Evolutionary conservation across 305 asterid genomes (phyloP).

Genomic region (Rubia balearica): DNA sequence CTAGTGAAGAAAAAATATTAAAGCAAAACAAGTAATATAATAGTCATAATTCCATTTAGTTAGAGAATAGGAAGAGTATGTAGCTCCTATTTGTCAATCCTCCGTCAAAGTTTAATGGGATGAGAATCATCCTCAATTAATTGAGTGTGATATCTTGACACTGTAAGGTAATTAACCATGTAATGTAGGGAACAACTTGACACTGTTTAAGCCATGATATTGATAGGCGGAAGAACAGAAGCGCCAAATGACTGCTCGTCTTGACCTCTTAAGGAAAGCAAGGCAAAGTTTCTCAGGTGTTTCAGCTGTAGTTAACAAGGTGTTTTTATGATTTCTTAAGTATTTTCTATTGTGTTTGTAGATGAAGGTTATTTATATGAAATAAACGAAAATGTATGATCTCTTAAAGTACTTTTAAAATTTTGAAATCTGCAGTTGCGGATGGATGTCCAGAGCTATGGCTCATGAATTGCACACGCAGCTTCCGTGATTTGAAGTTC

Average conservation of each 20-base stretch:
- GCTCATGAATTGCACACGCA: neutral
- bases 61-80: neutral
- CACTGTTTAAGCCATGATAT: slow-evolving; percentile 12
- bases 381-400: neutral
- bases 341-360: neutral
- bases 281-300: slow-evolving; percentile 47
- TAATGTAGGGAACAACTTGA: neutral
- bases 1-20: neutral
- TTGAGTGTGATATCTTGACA: neutral
- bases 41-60: neutral
- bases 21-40: neutral
- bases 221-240: slow-evolving; percentile 61
- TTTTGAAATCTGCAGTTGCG: slow-evolving; percentile 8
- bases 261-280: slow-evolving; percentile 54
- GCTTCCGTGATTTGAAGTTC: neutral
- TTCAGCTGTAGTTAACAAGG: slow-evolving; percentile 39
- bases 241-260: slow-evolving; percentile 30
- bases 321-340: neutral
- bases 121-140: neutral
- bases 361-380: neutral
- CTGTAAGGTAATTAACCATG: neutral
- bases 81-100: neutral
- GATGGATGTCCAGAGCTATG: slow-evolving; percentile 10
- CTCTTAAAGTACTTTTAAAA: neutral
- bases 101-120: neutral